Evolutionary conservation across 208 protist genomes (phyloP).

Genomic region (Porcisia deanei): DNA sequence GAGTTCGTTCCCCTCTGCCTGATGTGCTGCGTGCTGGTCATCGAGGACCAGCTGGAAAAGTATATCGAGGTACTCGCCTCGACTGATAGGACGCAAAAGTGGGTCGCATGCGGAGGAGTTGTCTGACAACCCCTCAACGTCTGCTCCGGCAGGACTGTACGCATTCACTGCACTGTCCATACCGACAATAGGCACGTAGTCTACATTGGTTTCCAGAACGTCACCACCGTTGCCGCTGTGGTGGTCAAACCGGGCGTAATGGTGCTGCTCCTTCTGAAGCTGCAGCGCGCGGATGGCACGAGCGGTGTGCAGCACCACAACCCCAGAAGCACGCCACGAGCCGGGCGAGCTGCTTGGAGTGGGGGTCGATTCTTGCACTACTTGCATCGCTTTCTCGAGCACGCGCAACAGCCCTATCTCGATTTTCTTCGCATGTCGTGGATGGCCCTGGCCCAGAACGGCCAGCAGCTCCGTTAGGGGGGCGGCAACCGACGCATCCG

Average conservation of each 20-base stretch:
- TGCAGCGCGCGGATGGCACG: conserved; percentile 69
- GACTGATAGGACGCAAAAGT: conserved; percentile 33
- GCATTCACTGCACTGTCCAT: conserved; percentile 16
- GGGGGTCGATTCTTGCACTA: neutral
- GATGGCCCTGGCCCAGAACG: conserved; percentile 69
- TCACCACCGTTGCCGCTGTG: neutral
- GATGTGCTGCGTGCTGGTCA: conserved; percentile 51
- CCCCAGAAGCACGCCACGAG: conserved; percentile 11
- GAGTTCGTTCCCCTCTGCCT: conserved; percentile 81
- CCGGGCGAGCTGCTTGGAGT: neutral
- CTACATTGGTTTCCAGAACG: conserved; percentile 2
- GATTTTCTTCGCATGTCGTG: conserved; percentile 38
- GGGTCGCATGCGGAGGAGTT: conserved; percentile 14
- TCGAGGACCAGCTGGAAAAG: conserved; percentile 68
- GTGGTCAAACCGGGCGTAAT: conserved; percentile 31
- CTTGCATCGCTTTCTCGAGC: conserved; percentile 25
- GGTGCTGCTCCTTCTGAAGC: conserved; percentile 54
- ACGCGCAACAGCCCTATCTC: conserved; percentile 67
- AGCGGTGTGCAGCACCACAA: conserved; percentile 52
- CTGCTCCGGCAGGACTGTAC: neutral
- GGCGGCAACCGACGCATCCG: conserved; percentile 38
- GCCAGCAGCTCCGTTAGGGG: conserved; percentile 67
- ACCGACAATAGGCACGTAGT: conserved; percentile 39
- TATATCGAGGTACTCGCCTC: conserved; percentile 48
- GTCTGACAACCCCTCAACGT: neutral